A percentile compares a stretch with the other conserved stretches of the same genome.
Conservation (phyloP, 2,329 filamentous ascomycete species). For the Hymenotorrendiella dingleyae region DNA sequence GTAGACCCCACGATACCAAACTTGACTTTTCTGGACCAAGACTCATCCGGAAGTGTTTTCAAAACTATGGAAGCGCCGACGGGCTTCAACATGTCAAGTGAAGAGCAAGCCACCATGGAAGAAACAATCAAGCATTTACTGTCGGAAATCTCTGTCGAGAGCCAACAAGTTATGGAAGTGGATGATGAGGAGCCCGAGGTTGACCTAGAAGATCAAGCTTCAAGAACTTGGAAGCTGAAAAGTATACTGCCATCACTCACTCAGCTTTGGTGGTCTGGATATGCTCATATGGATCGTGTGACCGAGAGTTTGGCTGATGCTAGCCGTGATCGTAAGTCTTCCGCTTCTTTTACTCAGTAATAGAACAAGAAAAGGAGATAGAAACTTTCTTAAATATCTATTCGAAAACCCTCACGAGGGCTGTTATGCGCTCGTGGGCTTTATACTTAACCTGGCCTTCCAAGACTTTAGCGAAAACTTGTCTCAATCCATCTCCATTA, state of each 20-base stretch:
- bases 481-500: neutral
- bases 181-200: conserved; percentile 19
- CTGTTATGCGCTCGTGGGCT: no score
- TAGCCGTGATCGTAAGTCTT: conserved; percentile 46
- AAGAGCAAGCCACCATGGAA: conserved; percentile 15
- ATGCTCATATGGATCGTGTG: conserved; percentile 39
- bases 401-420: no score
- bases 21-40: neutral
- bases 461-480: no score
- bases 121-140: conserved; percentile 18
- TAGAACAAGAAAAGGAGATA: no score
- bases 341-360: neutral
- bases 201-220: conserved; percentile 25
- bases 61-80: neutral
- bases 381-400: no score
- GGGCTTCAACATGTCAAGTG: conserved; percentile 3
- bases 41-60: no score
- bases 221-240: conserved; percentile 25
- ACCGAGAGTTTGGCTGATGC: conserved; percentile 49
- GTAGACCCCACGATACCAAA: conserved; percentile 3
- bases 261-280: conserved; percentile 37
- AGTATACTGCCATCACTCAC: conserved; percentile 20
- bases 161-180: conserved; percentile 17
- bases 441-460: no score
- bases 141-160: conserved; percentile 13